Conservation (phyloP, 768 basidiomycete genomes). For the Amylocystis lapponica region DNA sequence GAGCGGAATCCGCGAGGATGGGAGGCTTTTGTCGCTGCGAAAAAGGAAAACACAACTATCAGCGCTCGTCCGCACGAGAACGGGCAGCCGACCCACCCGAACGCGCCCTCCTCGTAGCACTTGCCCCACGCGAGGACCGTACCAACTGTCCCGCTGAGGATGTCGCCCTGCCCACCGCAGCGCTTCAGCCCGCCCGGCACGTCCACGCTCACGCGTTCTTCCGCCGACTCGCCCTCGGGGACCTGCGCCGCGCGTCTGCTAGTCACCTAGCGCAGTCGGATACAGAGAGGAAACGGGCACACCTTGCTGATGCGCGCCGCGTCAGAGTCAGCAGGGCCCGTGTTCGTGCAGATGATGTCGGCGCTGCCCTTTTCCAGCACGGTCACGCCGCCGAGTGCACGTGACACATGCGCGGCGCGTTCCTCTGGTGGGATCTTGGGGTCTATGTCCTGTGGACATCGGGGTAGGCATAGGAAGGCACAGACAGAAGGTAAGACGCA, state of each 20-base stretch:
- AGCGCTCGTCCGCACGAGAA: neutral
- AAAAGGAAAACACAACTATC: neutral
- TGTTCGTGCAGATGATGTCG: slow-evolving; percentile 81
- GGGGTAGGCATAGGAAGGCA: neutral
- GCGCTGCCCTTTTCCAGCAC: slow-evolving; percentile 82
- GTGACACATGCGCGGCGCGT: slow-evolving; percentile 69
- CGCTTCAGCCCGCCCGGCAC: slow-evolving; percentile 80
- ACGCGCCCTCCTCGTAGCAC: slow-evolving; percentile 82
- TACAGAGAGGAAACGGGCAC: neutral
- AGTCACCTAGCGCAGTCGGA: slow-evolving; percentile 1
- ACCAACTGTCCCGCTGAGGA: slow-evolving; percentile 83
- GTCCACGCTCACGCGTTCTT: slow-evolving; percentile 61
- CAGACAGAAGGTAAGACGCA: slow-evolving; percentile 28
- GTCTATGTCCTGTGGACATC: slow-evolving; percentile 38
- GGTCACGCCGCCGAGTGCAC: slow-evolving; percentile 77
- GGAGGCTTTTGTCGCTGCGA: slow-evolving; percentile 45
- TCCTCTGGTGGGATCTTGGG: slow-evolving; percentile 43
- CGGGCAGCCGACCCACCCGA: slow-evolving; percentile 45
- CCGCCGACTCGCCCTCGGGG: slow-evolving; percentile 24
- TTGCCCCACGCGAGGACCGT: slow-evolving; percentile 93
- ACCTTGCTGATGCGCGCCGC: slow-evolving; percentile 36
- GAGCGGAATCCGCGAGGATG: slow-evolving; percentile 67
- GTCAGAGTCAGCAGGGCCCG: slow-evolving; percentile 42
- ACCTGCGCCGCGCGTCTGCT: slow-evolving; percentile 3
- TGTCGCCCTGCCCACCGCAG: slow-evolving; percentile 95